Evolutionary conservation across 176 grass and related monocot species (phyloP).

Genomic region (Aegilops longissima): DNA sequence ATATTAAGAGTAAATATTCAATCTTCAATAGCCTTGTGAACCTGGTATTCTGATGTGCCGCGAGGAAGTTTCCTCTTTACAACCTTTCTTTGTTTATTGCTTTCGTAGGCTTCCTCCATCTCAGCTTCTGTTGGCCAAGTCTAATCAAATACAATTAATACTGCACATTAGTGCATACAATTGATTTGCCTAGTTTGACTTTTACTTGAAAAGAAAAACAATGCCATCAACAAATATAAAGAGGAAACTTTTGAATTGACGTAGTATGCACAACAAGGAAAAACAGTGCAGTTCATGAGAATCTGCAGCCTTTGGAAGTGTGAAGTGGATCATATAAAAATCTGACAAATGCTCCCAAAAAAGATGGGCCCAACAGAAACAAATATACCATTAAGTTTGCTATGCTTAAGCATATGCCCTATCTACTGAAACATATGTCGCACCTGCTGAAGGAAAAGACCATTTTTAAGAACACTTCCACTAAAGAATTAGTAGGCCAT

Average conservation of each 20-base stretch:
- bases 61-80: slow-evolving; percentile 79
- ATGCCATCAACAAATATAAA: not conserved
- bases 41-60: slow-evolving; percentile 97
- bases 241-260: not conserved
- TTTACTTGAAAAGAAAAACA: not conserved
- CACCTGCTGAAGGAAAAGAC: not conserved
- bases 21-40: slow-evolving; percentile 25
- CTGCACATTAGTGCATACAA: slow-evolving; percentile 1
- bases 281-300: slow-evolving; percentile 4
- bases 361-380: not conserved
- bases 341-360: not conserved
- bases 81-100: slow-evolving; percentile 65
- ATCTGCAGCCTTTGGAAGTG: not conserved
- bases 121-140: slow-evolving; percentile 78
- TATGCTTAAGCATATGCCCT: not conserved
- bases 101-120: slow-evolving; percentile 28
- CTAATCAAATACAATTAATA: slow-evolving; percentile 59
- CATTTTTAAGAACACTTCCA: not conserved
- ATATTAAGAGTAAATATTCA: slow-evolving; percentile 5
- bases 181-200: slow-evolving; percentile 9
- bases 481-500: not conserved
- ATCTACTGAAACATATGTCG: not conserved
- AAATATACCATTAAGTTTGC: not conserved
- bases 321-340: not conserved
- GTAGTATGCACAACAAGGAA: not conserved